Conservation (phyloP, 768 basidiomycete genomes). For the Cystofilobasidium ferigula region DNA sequence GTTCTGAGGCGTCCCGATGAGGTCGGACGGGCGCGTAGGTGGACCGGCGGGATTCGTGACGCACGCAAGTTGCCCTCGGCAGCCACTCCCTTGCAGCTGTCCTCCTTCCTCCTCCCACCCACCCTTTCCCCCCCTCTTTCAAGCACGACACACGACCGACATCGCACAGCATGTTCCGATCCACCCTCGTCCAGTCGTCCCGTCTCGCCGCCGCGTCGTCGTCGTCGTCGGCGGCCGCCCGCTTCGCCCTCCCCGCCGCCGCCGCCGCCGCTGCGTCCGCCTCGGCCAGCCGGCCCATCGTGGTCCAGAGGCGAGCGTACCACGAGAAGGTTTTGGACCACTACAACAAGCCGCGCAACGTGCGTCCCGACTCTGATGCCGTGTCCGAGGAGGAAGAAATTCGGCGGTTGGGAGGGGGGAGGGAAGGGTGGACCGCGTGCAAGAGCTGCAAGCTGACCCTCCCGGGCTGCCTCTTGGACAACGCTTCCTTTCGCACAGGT, state of each 20-base stretch:
- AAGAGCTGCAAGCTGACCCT: background rate
- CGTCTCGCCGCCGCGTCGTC: background rate
- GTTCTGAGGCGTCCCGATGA: too few species aligned
- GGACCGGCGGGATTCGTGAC: too few species aligned
- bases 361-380: constrained; percentile 41
- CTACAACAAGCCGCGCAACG: constrained; percentile 95
- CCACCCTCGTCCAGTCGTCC: constrained; percentile 1
- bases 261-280: background rate
- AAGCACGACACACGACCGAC: background rate
- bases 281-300: background rate
- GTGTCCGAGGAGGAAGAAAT: too few species aligned
- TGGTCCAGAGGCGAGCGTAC: constrained; percentile 51
- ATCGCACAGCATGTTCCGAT: background rate
- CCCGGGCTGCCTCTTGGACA: constrained; percentile 33
- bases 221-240: background rate
- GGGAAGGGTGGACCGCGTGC: background rate
- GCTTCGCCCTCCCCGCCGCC: background rate
- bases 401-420: background rate
- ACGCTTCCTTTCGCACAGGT: constrained; percentile 60
- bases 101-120: too few species aligned
- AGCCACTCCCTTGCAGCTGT: too few species aligned
- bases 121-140: background rate
- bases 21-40: too few species aligned
- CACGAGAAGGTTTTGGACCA: constrained; percentile 88
- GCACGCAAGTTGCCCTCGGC: too few species aligned